Evolutionary conservation across 768 basidiomycete species (phyloP), one percentile per base, ranked within the genome.

Genomic region (Pisolithus orientalis): DNA sequence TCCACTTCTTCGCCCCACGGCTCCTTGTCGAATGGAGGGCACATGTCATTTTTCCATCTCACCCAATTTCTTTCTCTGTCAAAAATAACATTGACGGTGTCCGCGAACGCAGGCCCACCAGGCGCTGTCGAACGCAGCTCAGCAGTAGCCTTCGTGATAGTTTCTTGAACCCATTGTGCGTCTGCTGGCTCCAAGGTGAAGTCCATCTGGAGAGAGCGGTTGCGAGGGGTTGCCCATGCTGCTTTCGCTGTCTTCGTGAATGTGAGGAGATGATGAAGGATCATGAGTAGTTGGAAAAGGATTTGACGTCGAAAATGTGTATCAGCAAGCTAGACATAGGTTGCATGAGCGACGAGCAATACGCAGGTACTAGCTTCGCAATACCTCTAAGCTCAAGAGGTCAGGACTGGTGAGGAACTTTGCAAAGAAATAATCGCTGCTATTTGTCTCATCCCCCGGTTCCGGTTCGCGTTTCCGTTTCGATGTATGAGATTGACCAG

Each of bases 301-400:
- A 94, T 83, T 69, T 95, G 94, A 14, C 91, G 83, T n/a, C 93
- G 87, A 74, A 96, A 96, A 60, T 88, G 82, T 0, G 88, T 88
- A 62, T 94, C 93, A 21, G 91, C 87, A 49, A 94, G 80, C 92
- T 94, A 62, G 6, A 56, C 46, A 45, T 16, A 53, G 25, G 44
- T 56, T 44, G 51, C 53, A 44, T 56, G 32, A 56, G 50, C 51
- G 53, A 40, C 32, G 48, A 2, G 49, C 47, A 32, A 31, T 32
- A 10, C 31, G 47, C 28, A 52, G 49, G 11, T 39, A 29, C 31
- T 32, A 49, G 47, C 51, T 57, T 52, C 38, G 28, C 60, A 75
- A 47, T 47, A 92, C 93, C 78, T 96, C 92, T 44, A 94, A 83
- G 48, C 89, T 91, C 14, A 94, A 73, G 21, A 96, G 72, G 51